Evolutionary conservation across 306 rosid genomes (phyloP).

Genomic region (Lathyrus aphaca): DNA sequence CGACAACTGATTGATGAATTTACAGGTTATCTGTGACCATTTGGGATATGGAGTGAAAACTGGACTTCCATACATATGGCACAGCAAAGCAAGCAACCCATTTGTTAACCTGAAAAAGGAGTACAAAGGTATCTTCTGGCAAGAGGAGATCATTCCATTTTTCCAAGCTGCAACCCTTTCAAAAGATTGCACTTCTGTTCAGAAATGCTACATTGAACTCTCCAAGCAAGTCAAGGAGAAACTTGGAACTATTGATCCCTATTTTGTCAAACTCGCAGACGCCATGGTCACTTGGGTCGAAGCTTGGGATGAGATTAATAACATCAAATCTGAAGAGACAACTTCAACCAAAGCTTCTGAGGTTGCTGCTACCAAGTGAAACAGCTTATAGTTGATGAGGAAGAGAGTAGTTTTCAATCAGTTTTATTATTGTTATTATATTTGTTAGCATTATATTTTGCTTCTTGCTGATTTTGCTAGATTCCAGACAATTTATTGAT

Average conservation of each 20-base stretch:
- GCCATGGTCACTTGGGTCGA: conserved; percentile 96
- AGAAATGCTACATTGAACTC: conserved; percentile 83
- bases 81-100: conserved; percentile 98
- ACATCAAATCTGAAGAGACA: conserved; percentile 49
- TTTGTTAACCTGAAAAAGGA: conserved; percentile 87
- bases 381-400: conserved; percentile 15
- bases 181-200: conserved; percentile 69
- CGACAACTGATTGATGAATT: conserved; percentile 6
- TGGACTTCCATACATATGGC: conserved; percentile 92
- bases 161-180: conserved; percentile 71
- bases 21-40: conserved; percentile 85
- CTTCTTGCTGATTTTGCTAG: conserved; percentile 34
- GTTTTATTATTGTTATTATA: conserved; percentile 11
- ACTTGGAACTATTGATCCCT: conserved; percentile 66
- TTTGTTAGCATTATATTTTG: conserved; percentile 26
- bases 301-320: conserved; percentile 88
- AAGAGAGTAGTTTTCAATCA: conserved; percentile 24
- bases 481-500: conserved; percentile 36
- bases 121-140: conserved; percentile 91
- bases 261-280: conserved; percentile 72
- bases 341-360: conserved; percentile 46
- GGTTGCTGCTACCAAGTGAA: conserved; percentile 55
- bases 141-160: conserved; percentile 84
- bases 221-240: conserved; percentile 79
- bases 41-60: conserved; percentile 82